Evolutionary conservation across 495 filamentous ascomycete genomes (phyloP), one percentile per base, ranked within the genome.

Genomic region (Clohesyomyces aquaticus): DNA sequence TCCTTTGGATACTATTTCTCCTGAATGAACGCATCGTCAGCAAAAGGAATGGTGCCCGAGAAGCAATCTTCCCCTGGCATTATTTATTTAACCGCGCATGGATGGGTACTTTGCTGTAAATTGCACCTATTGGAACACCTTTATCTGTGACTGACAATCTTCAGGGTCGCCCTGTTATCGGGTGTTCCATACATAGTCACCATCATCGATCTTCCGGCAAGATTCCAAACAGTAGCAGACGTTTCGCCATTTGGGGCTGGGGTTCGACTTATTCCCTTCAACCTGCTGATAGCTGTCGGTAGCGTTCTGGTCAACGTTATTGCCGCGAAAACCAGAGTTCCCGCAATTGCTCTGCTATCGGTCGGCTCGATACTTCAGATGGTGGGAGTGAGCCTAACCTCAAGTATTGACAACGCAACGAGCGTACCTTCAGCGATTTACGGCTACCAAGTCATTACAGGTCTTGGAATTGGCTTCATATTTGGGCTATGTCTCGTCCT

Each of bases 251-350:
- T 55, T 2, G 29, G 29, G 12, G 52, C 52, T 11, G 52, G 3
- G 1, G 27, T 55, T 41, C 52, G 52, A 8, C 28, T 55, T 14
- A 16, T 55, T 1, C 52, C 52, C 27, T 55, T 38, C 29, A 41
- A 38, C 28, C 28, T 55, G 22, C 18, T 55, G 8, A 41, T 41
- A 8, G 28, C 52, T 41, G 1, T 41, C 9, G n/a, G 3, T 1
- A 1, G 1, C 29, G 28, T 55, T 8, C 3, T 41, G 3, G 27
- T 41, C 8, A 55, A 55, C 29, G 22, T 55, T n/a, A 38, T 55
- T 29, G 1, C 12, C 32, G 32, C 32, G 16, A 55, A 55, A 12
- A n/a, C 27, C 2, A 41, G 27, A 35, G 12, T 41, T 12, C 52
- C 52, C 18, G 1, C 16, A 10, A 41, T 41, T 10, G 22, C 21